Evolutionary conservation across 257 asterid species (phyloP).

Genomic region (Cinchona pubescens): DNA sequence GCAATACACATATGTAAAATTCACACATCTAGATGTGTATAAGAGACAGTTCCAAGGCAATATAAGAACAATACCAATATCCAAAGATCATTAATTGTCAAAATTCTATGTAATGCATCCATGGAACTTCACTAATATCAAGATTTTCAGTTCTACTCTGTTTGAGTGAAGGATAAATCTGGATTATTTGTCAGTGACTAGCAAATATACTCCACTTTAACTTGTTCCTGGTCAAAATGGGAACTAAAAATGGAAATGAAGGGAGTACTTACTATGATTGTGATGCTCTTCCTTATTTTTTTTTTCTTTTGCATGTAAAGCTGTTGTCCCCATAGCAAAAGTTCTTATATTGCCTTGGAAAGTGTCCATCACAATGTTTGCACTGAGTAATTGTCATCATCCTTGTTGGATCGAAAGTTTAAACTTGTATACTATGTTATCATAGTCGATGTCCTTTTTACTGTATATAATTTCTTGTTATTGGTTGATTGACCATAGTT

Average conservation of each 20-base stretch:
- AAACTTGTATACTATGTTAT: not conserved
- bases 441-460: not conserved
- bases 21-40: too few relatives aligned
- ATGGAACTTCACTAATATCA: not conserved
- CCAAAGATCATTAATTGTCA: not conserved
- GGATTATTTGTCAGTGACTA: not conserved
- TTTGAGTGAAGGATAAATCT: not conserved
- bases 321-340: not conserved
- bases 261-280: too few relatives aligned
- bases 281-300: not conserved
- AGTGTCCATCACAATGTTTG: too few relatives aligned
- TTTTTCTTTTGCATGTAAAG: not conserved
- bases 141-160: not conserved
- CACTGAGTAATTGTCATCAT: too few relatives aligned
- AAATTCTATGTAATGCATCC: not conserved
- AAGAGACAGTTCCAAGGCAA: slow-evolving; percentile 72
- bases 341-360: not conserved
- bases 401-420: not conserved
- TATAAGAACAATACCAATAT: slow-evolving; percentile 25
- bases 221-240: too few relatives aligned
- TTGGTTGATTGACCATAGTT: not conserved
- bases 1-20: too few relatives aligned
- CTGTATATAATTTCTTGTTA: not conserved
- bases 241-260: too few relatives aligned
- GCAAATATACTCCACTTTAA: too few relatives aligned